Evolutionary conservation across 2,329 filamentous ascomycete species (phyloP).

Genomic region (Apiospora phragmitis): DNA sequence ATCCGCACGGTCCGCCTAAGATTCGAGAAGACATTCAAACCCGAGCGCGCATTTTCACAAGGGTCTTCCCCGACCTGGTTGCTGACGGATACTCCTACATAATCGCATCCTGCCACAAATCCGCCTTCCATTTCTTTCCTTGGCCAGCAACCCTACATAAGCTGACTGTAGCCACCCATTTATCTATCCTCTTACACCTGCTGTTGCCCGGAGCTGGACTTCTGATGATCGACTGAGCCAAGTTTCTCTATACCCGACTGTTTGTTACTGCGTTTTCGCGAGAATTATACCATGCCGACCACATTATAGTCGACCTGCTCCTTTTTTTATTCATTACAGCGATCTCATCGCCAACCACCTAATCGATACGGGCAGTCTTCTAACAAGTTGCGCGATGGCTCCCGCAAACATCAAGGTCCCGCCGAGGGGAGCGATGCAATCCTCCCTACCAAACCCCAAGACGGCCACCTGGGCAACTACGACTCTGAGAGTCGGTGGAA

Average conservation of each 20-base stretch:
- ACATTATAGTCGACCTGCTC: neutral
- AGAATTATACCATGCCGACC: neutral
- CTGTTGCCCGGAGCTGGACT: slow-evolving; percentile 12
- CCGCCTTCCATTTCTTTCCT: neutral
- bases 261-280: neutral
- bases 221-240: slow-evolving; percentile 11
- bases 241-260: neutral
- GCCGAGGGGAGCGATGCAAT: slow-evolving; percentile 33
- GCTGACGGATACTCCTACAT: neutral
- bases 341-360: neutral
- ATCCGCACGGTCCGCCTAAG: slow-evolving; percentile 14
- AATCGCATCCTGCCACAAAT: neutral
- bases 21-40: neutral
- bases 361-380: neutral
- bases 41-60: neutral
- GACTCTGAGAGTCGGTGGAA: slow-evolving; percentile 87
- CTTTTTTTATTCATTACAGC: neutral
- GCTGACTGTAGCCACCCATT: slow-evolving; percentile 9
- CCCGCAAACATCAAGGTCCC: slow-evolving; percentile 51
- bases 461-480: slow-evolving; percentile 80
- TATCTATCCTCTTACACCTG: neutral
- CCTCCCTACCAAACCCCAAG: slow-evolving; percentile 34
- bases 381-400: slow-evolving; percentile 42
- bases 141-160: slow-evolving; percentile 10
- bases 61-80: neutral